These are phyloP conservation scores for Rhododendron ovatum DNA, from an alignment of 148 eudicot species.

Conservation along the genomic window DNA sequence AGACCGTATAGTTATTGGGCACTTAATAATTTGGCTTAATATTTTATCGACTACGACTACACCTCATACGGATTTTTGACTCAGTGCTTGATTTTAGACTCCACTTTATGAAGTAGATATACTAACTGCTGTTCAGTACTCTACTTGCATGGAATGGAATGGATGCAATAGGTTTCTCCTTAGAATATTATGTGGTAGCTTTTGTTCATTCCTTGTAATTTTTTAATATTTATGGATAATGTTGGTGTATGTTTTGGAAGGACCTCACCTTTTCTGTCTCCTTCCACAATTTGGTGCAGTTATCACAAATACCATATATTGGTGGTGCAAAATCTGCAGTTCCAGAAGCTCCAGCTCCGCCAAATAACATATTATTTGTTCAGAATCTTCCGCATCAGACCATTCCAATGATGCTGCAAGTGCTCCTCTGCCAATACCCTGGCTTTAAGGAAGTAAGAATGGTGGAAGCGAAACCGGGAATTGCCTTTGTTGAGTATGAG, in stretches of 20 bases:
- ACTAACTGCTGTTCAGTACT: not conserved
- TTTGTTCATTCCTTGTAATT: not conserved
- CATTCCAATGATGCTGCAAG: constrained; percentile 70
- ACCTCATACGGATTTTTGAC: not conserved
- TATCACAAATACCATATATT: constrained; percentile 71
- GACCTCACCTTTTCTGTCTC: not conserved
- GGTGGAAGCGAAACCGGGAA: constrained; percentile 94
- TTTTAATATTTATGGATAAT: not conserved
- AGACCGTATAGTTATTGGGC: not conserved
- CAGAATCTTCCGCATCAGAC: constrained; percentile 92
- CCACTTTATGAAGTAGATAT: not conserved
- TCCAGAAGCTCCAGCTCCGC: constrained; percentile 84
- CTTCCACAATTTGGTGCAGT: constrained; percentile 41
- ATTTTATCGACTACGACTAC: not conserved
- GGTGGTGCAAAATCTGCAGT: constrained; percentile 57
- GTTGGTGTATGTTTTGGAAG: not conserved
- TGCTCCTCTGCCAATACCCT: constrained; percentile 72
- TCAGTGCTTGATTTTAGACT: not conserved
- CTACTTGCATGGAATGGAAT: not conserved
- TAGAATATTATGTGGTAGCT: not conserved
- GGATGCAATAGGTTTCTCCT: not conserved
- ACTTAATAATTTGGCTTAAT: not conserved
- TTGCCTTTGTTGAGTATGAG: constrained; percentile 87
- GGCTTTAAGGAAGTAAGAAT: constrained; percentile 96
- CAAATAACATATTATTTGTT: constrained; percentile 77